These are phyloP conservation scores for Colletotrichum sp. DNA, from an alignment of 2,329 filamentous ascomycete genomes.

Conservation along the genomic window DNA sequence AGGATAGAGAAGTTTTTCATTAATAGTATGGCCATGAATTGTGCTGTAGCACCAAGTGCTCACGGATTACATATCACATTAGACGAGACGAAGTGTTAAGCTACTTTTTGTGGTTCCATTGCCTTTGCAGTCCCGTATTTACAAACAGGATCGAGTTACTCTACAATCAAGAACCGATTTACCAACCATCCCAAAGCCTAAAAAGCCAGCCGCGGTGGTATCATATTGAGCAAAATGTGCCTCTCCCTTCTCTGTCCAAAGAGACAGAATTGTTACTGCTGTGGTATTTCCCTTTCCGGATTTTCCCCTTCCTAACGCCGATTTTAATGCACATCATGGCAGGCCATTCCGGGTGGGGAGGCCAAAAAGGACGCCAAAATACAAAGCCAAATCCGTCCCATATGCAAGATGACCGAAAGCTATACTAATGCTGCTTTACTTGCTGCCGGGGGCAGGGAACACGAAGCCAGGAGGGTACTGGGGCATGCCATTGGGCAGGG, in stretches of 20 bases:
- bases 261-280: background rate
- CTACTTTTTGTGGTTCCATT: background rate
- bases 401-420: background rate
- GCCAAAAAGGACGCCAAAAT: conserved; percentile 4
- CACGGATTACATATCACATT: background rate
- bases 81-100: background rate
- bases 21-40: background rate
- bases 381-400: background rate
- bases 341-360: background rate
- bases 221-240: background rate
- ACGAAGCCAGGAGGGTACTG: conserved; percentile 44
- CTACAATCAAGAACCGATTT: background rate
- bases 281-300: conserved; percentile 9
- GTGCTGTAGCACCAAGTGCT: background rate
- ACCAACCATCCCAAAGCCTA: background rate
- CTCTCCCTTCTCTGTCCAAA: background rate
- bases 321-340: conserved; percentile 3
- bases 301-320: conserved; percentile 7
- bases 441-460: conserved; percentile 37
- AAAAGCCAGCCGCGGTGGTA: conserved; percentile 3
- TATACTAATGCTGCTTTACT: background rate
- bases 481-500: conserved; percentile 46
- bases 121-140: background rate
- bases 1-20: background rate
- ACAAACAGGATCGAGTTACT: background rate